These are phyloP conservation scores for Aspergillus ochraceus DNA, from an alignment of 2,329 filamentous ascomycete species.

Conservation along the genomic window DNA sequence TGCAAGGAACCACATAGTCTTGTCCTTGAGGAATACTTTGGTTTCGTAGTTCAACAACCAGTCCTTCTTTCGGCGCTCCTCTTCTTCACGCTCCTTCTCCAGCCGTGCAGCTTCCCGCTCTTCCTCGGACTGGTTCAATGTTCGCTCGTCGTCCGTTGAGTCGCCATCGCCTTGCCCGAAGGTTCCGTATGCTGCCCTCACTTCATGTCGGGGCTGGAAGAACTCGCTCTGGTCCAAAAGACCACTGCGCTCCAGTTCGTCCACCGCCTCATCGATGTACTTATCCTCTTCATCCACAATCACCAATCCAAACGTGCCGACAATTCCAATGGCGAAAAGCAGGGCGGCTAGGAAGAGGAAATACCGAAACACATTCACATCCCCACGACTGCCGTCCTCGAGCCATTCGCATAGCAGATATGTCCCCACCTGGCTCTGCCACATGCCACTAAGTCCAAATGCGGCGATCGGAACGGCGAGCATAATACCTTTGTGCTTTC, in stretches of 20 bases:
- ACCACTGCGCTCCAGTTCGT: conserved; percentile 87
- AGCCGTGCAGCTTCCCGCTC: conserved; percentile 22
- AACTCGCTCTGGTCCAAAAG: conserved; percentile 70
- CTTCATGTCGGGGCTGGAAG: conserved; percentile 57
- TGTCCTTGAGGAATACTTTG: conserved; percentile 76
- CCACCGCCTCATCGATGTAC: conserved; percentile 84
- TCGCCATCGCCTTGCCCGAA: conserved; percentile 41
- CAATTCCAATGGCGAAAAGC: conserved; percentile 67
- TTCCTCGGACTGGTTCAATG: conserved; percentile 29
- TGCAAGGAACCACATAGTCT: conserved; percentile 94
- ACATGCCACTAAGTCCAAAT: conserved; percentile 93
- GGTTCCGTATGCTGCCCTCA: conserved; percentile 47
- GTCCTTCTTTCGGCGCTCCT: conserved; percentile 73
- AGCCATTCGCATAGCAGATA: conserved; percentile 71
- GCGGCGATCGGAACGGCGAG: conserved; percentile 87
- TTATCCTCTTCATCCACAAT: conserved; percentile 76
- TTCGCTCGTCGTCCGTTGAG: conserved; percentile 41
- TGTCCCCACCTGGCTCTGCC: conserved; percentile 86
- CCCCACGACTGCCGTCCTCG: conserved; percentile 59
- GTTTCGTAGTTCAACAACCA: conserved; percentile 93
- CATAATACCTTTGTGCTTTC: conserved; percentile 82
- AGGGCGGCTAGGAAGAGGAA: conserved; percentile 80
- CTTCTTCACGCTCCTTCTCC: conserved; percentile 50
- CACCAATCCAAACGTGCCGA: conserved; percentile 72
- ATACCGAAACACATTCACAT: conserved; percentile 76